Evolutionary conservation across 257 asterid genomes (phyloP).

Genomic region (Fraxinus anomala): DNA sequence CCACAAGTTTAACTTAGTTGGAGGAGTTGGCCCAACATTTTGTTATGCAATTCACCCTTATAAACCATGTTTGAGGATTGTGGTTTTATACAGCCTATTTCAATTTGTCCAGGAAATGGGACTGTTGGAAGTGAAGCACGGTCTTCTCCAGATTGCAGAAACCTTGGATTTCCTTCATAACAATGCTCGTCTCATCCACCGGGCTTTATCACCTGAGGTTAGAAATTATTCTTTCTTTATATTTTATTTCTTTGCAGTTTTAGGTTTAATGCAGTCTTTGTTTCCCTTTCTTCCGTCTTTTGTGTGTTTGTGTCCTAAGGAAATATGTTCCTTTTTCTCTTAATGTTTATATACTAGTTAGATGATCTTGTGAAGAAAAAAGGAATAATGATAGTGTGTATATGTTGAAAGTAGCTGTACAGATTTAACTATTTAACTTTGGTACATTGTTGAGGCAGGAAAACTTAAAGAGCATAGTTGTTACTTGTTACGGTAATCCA

Average conservation of each 20-base stretch:
- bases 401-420: not conserved
- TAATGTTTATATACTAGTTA: not conserved
- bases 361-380: slow-evolving; percentile 5
- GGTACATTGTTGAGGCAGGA: not conserved
- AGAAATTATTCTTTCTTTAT: slow-evolving; percentile 17
- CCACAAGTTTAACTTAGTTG: not conserved
- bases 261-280: slow-evolving; percentile 14
- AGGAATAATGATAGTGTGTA: not conserved
- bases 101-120: slow-evolving; percentile 83
- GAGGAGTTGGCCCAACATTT: slow-evolving; percentile 21
- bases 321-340: not conserved
- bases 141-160: slow-evolving; percentile 93
- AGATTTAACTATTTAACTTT: not conserved
- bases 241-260: slow-evolving; percentile 1
- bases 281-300: slow-evolving; percentile 4
- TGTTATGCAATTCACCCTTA: slow-evolving; percentile 1
- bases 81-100: slow-evolving; percentile 13
- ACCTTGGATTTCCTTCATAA: slow-evolving; percentile 94
- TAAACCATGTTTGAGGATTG: slow-evolving; percentile 12
- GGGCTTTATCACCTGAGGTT: slow-evolving; percentile 95
- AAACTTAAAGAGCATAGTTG: not conserved
- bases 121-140: slow-evolving; percentile 93
- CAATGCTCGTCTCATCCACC: slow-evolving; percentile 91
- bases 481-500: not conserved
- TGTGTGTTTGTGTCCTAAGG: not conserved